Percentiles rank a stretch among this genome's conserved stretches.
Conservation (phyloP, 1,284 basidiomycete genomes). For the Ustilago cynodontis region DNA sequence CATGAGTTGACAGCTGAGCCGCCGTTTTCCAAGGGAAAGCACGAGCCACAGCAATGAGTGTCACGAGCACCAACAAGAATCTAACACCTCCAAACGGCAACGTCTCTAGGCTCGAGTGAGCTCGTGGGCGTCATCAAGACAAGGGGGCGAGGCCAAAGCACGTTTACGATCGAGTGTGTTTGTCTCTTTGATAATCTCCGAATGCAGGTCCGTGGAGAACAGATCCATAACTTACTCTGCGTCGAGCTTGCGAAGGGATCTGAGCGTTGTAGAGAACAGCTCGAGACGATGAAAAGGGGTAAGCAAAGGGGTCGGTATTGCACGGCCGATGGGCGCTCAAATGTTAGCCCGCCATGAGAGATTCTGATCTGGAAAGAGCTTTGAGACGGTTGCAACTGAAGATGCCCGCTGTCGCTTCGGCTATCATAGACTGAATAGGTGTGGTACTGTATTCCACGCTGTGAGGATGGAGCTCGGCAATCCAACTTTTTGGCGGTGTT, state of each 20-base stretch:
- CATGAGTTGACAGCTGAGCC: not conserved
- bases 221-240: not conserved
- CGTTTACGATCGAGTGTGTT: not conserved
- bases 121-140: not conserved
- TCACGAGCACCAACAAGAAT: too few relatives aligned
- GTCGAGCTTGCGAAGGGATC: not conserved
- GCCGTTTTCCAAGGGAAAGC: not conserved
- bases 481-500: too few relatives aligned
- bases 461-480: too few relatives aligned
- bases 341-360: too few relatives aligned
- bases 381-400: not conserved
- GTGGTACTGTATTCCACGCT: too few relatives aligned
- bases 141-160: not conserved
- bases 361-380: too few relatives aligned
- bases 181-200: not conserved
- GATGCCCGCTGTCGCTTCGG: not conserved
- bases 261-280: not conserved
- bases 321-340: not conserved
- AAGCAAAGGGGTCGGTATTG: not conserved
- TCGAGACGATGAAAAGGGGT: not conserved
- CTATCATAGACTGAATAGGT: not conserved
- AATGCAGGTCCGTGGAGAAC: slow-evolving; percentile 2
- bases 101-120: not conserved
- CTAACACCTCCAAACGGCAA: too few relatives aligned
- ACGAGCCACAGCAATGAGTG: not conserved